These are phyloP conservation scores for Moesziomyces aphidis DNA, from an alignment of 1,284 basidiomycete genomes.

Conservation along the genomic window DNA sequence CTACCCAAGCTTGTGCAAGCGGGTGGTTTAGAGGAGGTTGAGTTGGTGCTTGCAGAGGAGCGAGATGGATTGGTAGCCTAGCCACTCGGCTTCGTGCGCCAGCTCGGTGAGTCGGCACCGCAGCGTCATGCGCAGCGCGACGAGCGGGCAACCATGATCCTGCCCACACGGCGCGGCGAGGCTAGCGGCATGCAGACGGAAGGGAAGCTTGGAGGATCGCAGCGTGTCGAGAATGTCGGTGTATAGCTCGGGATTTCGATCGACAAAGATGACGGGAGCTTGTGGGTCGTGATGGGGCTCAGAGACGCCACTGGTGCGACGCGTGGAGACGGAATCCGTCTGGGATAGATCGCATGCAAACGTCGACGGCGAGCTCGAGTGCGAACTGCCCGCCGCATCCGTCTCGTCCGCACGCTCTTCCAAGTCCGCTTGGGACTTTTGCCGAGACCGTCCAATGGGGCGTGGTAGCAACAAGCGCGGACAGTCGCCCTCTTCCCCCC, in stretches of 20 bases:
- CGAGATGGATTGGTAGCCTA: constrained; percentile 28
- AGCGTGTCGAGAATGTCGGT: constrained; percentile 30
- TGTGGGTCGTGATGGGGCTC: not conserved
- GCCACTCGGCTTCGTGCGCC: constrained; percentile 26
- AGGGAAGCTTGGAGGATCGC: constrained; percentile 18
- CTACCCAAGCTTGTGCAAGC: not conserved
- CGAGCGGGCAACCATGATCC: not conserved
- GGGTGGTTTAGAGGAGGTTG: not conserved
- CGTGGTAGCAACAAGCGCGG: constrained; percentile 10
- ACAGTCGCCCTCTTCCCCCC: constrained; percentile 10
- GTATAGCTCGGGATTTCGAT: constrained; percentile 27
- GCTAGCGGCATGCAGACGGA: constrained; percentile 14
- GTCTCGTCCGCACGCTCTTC: no score
- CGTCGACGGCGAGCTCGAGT: not conserved
- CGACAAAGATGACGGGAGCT: constrained; percentile 14
- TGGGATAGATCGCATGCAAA: constrained; percentile 1
- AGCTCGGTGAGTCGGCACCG: constrained; percentile 14
- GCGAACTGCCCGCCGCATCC: not conserved
- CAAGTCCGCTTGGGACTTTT: not conserved
- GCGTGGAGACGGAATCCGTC: constrained; percentile 5
- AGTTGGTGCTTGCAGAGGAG: constrained; percentile 13
- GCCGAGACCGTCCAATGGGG: no score
- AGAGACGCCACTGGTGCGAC: constrained; percentile 18
- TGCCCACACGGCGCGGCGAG: not conserved
- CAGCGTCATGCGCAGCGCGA: constrained; percentile 4